A percentile compares a stretch with the other conserved stretches of the same genome.
These are phyloP conservation scores for Rutstroemia sydowiana DNA, from an alignment of 2,329 filamentous ascomycete species.

Conservation along the genomic window DNA sequence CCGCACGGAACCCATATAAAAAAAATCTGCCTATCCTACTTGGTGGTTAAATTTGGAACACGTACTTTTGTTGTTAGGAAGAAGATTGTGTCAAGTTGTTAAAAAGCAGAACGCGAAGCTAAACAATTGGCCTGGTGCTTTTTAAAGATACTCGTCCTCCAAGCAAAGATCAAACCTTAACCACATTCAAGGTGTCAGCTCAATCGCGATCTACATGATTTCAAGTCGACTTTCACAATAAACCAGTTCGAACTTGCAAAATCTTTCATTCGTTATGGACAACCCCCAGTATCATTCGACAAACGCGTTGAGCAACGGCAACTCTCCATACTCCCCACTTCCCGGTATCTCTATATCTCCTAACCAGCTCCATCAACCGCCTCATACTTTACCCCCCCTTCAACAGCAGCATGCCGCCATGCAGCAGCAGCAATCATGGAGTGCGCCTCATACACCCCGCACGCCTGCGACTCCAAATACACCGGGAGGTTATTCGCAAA, in stretches of 20 bases:
- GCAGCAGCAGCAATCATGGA: conserved; percentile 48
- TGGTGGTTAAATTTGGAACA: not conserved
- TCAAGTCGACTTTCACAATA: not conserved
- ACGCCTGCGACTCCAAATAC: conserved; percentile 57
- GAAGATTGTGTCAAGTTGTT: too few relatives aligned
- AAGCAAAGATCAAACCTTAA: not conserved
- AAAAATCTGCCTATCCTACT: not conserved
- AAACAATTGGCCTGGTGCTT: too few relatives aligned
- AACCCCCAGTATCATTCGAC: conserved; percentile 25
- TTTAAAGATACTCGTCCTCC: too few relatives aligned
- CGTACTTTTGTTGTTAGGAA: not conserved
- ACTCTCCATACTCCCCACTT: conserved; percentile 24
- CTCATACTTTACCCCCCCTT: conserved; percentile 50
- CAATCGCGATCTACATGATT: conserved; percentile 3
- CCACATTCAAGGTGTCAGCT: not conserved
- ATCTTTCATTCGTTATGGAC: conserved; percentile 20
- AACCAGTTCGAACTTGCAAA: conserved; percentile 1
- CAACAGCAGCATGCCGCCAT: conserved; percentile 41
- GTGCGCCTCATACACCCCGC: conserved; percentile 47
- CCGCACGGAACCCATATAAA: not conserved
- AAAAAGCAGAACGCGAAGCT: not conserved
- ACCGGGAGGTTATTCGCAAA: conserved; percentile 50
- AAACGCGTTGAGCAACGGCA: conserved; percentile 25
- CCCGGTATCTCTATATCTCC: conserved; percentile 29
- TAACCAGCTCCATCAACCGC: conserved; percentile 36